A percentile compares a stretch with the other conserved stretches of the same genome.
phyloP scores from a whole-genome alignment of 2,329 filamentous ascomycete species.

The Aspergillus fumigatus region DNA sequence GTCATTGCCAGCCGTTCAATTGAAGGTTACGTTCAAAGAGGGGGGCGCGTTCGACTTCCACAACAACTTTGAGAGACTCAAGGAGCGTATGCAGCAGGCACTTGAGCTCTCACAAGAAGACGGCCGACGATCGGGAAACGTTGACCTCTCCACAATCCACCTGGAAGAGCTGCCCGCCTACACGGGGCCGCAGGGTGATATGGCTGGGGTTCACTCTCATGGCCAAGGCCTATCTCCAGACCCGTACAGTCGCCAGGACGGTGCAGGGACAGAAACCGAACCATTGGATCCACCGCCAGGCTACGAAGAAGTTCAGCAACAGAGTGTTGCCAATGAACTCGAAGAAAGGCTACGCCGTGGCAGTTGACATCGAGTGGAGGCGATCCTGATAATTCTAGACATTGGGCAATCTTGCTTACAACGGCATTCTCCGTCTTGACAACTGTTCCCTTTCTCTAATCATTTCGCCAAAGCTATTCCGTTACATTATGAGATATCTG shows the following conservation, averaged over 20 bases:
- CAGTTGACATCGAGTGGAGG: constrained; percentile 15
- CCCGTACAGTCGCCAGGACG: constrained; percentile 17
- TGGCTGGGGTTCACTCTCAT: constrained; percentile 2
- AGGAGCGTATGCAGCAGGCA: constrained; percentile 76
- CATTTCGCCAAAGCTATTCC: neutral
- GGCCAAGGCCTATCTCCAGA: constrained; percentile 7
- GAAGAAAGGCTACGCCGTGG: constrained; percentile 51
- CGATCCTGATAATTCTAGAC: neutral
- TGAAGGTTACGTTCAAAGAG: constrained; percentile 88
- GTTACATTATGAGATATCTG: neutral
- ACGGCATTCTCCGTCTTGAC: neutral
- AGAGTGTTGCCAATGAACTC: constrained; percentile 69
- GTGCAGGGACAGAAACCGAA: constrained; percentile 33
- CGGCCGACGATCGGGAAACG: constrained; percentile 41
- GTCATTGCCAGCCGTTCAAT: constrained; percentile 66
- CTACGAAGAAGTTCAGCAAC: constrained; percentile 86
- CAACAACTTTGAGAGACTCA: constrained; percentile 73
- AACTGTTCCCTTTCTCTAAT: neutral
- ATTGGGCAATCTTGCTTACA: neutral
- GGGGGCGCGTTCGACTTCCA: constrained; percentile 94
- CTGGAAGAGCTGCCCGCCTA: constrained; percentile 87
- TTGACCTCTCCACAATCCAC: constrained; percentile 62
- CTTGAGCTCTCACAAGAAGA: constrained; percentile 52
- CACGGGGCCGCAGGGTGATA: constrained; percentile 53
- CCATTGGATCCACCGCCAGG: constrained; percentile 75